A percentile compares a stretch with the other conserved stretches of the same genome.
Conservation (phyloP, 495 filamentous ascomycete genomes). For the Podospora bellae-mahoneyi region DNA sequence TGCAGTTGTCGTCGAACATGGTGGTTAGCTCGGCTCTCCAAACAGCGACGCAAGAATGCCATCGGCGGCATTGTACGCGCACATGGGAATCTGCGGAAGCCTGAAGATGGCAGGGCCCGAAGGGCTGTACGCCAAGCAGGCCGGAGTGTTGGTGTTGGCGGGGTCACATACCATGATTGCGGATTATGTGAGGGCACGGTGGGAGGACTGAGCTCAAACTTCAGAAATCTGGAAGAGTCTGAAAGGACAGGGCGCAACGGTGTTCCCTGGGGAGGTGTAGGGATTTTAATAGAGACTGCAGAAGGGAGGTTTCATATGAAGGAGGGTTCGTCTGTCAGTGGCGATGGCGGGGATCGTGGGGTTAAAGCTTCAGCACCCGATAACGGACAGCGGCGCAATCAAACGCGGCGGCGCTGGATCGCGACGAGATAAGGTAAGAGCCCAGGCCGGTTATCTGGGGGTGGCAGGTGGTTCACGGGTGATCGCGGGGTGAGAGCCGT, state of each 20-base stretch:
- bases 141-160: neutral
- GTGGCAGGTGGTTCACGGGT: slow-evolving; percentile 4
- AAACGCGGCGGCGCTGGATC: neutral
- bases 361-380: slow-evolving; percentile 12
- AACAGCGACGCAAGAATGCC: neutral
- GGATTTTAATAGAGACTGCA: slow-evolving; percentile 1
- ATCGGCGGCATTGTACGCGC: neutral
- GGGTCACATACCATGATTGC: slow-evolving; percentile 18
- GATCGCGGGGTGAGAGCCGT: slow-evolving; percentile 4
- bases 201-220: neutral
- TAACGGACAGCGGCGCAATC: slow-evolving; percentile 9
- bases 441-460: neutral
- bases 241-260: slow-evolving; percentile 3
- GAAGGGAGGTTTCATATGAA: neutral
- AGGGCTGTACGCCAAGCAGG: neutral
- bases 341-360: slow-evolving; percentile 11
- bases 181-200: neutral
- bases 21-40: neutral
- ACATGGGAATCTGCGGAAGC: neutral
- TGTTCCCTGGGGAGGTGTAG: neutral
- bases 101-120: neutral
- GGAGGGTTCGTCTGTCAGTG: neutral
- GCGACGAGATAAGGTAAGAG: neutral
- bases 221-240: neutral
- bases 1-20: slow-evolving; percentile 6